These are phyloP conservation scores for Choiromyces venosus DNA, from an alignment of 495 filamentous ascomycete genomes.

Conservation along the genomic window DNA sequence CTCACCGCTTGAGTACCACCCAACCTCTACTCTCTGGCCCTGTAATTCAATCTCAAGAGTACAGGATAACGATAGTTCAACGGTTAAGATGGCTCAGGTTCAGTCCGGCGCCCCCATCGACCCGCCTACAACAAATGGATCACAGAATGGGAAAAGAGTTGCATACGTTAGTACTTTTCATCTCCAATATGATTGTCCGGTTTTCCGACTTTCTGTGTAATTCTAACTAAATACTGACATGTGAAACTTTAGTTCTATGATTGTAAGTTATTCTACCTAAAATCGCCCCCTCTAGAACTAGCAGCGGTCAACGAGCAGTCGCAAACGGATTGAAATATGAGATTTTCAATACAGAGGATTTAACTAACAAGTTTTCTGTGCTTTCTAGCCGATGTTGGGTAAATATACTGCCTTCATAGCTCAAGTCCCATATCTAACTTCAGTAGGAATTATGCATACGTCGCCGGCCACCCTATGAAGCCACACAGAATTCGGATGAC, in stretches of 20 bases:
- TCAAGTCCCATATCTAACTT: neutral
- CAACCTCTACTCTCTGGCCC: neutral
- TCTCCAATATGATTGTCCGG: neutral
- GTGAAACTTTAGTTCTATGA: conserved; percentile 37
- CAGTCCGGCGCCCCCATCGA: conserved; percentile 40
- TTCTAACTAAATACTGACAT: conserved; percentile 18
- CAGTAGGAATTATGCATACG: conserved; percentile 68
- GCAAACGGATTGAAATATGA: neutral
- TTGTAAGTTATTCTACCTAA: conserved; percentile 31
- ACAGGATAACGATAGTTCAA: conserved; percentile 14
- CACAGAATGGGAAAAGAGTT: conserved; percentile 37
- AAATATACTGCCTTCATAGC: conserved; percentile 11
- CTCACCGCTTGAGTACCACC: neutral
- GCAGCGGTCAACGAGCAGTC: neutral
- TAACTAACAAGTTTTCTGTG: conserved; percentile 17
- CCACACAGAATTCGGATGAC: conserved; percentile 95
- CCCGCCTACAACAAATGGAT: conserved; percentile 40
- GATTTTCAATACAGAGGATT: conserved; percentile 1
- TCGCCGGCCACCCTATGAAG: conserved; percentile 98
- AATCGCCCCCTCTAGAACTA: neutral
- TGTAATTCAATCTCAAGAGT: conserved; percentile 15
- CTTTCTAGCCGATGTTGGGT: conserved; percentile 41
- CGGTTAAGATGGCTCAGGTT: conserved; percentile 27
- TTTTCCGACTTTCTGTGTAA: neutral
- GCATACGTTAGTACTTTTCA: conserved; percentile 36